Evolutionary conservation across 768 basidiomycete species (phyloP).

Genomic region (Boletus subcaerulescens): DNA sequence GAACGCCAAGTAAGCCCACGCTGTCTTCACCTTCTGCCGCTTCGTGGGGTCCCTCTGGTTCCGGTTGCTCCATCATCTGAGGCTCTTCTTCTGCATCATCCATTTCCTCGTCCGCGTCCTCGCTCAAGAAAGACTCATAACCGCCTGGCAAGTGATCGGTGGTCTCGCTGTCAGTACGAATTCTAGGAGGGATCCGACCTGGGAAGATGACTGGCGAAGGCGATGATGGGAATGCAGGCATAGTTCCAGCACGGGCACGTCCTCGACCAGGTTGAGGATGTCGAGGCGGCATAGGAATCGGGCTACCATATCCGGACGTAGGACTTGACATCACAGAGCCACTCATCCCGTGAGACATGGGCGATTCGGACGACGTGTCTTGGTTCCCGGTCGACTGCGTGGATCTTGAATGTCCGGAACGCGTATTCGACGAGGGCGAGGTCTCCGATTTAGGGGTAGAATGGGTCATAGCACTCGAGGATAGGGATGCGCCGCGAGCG

Average conservation of each 20-base stretch:
- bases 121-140: slow-evolving; percentile 32
- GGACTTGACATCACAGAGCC: slow-evolving; percentile 38
- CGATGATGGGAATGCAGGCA: slow-evolving; percentile 36
- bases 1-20: slow-evolving; percentile 52
- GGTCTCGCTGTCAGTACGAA: slow-evolving; percentile 28
- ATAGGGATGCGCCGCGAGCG: slow-evolving; percentile 41
- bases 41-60: slow-evolving; percentile 53
- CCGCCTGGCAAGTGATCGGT: slow-evolving; percentile 26
- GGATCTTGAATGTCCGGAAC: slow-evolving; percentile 40
- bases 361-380: slow-evolving; percentile 57
- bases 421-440: slow-evolving; percentile 38
- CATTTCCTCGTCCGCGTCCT: slow-evolving; percentile 34
- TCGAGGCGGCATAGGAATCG: slow-evolving; percentile 50
- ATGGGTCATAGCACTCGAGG: slow-evolving; percentile 41
- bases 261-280: slow-evolving; percentile 41
- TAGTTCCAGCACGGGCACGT: slow-evolving; percentile 38
- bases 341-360: slow-evolving; percentile 42
- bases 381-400: slow-evolving; percentile 63
- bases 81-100: slow-evolving; percentile 33
- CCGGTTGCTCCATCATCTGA: slow-evolving; percentile 41
- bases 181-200: slow-evolving; percentile 22
- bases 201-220: slow-evolving; percentile 36
- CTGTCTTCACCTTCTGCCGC: slow-evolving; percentile 63
- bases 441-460: slow-evolving; percentile 37
- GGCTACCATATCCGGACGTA: slow-evolving; percentile 32